A percentile compares a stretch with the other conserved stretches of the same genome.
phyloP scores from a whole-genome alignment of 78 protist genomes.

The Dictyostelium citrinum region DNA sequence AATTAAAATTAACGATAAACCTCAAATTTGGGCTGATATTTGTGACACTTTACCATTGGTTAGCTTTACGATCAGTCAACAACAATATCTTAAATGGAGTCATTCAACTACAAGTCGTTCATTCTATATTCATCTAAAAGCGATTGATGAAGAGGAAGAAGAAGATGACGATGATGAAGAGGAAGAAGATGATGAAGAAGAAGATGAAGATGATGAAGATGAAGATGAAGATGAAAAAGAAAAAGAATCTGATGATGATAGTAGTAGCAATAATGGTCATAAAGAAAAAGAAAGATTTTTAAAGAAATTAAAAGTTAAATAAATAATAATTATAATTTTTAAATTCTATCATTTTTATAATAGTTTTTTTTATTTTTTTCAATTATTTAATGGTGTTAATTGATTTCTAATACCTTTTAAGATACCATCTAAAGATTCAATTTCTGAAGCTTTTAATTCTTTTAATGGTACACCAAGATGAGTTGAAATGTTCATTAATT shows the following conservation, averaged over 20 bases:
- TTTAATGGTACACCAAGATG: slow-evolving; percentile 4
- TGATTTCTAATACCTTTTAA: slow-evolving; percentile 46
- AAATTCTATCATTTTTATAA: background rate
- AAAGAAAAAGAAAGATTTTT: slow-evolving; percentile 54
- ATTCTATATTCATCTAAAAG: slow-evolving; percentile 37
- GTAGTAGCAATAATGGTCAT: slow-evolving; percentile 9
- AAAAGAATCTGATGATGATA: slow-evolving; percentile 40
- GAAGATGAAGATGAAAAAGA: slow-evolving; percentile 67
- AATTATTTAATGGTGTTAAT: slow-evolving; percentile 40
- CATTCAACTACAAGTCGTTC: slow-evolving; percentile 26
- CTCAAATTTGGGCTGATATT: slow-evolving; percentile 69
- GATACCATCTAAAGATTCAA: slow-evolving; percentile 33
- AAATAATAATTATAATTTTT: background rate
- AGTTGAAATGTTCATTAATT: background rate
- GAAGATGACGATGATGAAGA: slow-evolving; percentile 23
- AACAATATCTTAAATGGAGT: slow-evolving; percentile 70
- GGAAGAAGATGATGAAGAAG: slow-evolving; percentile 36
- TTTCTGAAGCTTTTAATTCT: slow-evolving; percentile 22
- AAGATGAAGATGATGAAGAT: background rate
- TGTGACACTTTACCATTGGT: slow-evolving; percentile 63
- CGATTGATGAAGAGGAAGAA: slow-evolving; percentile 17
- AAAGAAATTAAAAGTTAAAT: slow-evolving; percentile 74
- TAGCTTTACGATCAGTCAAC: slow-evolving; percentile 56
- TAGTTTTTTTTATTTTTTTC: background rate
- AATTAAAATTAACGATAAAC: slow-evolving; percentile 55